A percentile compares a stretch with the other conserved stretches of the same genome.
phyloP scores from a whole-genome alignment of 306 rosid species.

The Carpinus fangiana region DNA sequence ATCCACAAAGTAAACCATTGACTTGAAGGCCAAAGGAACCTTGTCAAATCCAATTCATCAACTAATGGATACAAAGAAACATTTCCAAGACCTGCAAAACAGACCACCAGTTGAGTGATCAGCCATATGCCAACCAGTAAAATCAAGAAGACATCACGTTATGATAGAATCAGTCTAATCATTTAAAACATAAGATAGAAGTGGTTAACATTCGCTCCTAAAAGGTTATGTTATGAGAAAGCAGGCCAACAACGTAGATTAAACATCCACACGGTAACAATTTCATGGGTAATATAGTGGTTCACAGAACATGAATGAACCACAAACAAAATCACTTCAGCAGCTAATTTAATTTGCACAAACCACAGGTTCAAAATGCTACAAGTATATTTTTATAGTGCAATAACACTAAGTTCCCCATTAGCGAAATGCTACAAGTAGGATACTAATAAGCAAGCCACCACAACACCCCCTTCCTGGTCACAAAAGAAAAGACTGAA shows the following conservation, averaged over 20 bases:
- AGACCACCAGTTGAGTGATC: constrained; percentile 26
- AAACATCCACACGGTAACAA: neutral
- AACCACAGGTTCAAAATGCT: neutral
- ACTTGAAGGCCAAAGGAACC: constrained; percentile 7
- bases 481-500: neutral
- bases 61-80: constrained; percentile 11
- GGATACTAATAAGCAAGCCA: neutral
- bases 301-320: neutral
- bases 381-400: neutral
- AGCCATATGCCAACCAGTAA: constrained; percentile 13
- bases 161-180: neutral
- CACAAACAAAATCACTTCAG: neutral
- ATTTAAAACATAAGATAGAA: neutral
- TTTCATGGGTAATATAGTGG: neutral
- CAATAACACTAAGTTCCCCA: neutral
- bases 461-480: neutral
- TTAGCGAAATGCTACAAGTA: neutral
- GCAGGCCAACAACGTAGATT: neutral
- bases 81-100: constrained; percentile 17
- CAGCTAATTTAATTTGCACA: neutral
- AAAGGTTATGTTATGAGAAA: neutral
- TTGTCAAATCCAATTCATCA: constrained; percentile 20
- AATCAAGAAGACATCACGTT: neutral
- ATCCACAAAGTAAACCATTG: neutral
- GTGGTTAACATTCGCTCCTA: neutral